Evolutionary conservation across 1,139 yeast genomes (phyloP).

Genomic region (Tardiomyces digboiensis): DNA sequence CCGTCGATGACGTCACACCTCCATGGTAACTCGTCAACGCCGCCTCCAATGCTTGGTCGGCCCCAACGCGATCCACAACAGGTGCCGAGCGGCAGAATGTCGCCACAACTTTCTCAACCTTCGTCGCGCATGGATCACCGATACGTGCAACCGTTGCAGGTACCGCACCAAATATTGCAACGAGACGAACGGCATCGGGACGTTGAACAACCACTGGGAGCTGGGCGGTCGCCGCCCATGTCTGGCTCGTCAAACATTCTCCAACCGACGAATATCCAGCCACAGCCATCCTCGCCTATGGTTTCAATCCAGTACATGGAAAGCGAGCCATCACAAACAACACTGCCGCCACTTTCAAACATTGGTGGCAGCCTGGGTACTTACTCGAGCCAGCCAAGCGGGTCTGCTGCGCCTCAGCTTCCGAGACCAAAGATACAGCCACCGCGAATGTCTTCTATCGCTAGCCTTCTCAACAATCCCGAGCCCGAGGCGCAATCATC

Average conservation of each 20-base stretch:
- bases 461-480: conserved; percentile 13
- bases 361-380: neutral
- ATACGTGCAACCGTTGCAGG: neutral
- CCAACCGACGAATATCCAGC: conserved; percentile 6
- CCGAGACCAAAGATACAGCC: conserved; percentile 13
- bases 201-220: neutral
- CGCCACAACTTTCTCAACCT: neutral
- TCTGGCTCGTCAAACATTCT: neutral
- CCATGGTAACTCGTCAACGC: too few relatives aligned
- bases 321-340: neutral
- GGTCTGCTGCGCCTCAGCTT: neutral
- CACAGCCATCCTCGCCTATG: conserved; percentile 3
- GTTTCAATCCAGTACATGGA: conserved; percentile 3
- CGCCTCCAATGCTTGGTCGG: too few relatives aligned
- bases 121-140: neutral
- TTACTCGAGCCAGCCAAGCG: neutral
- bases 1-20: too few relatives aligned
- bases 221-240: neutral
- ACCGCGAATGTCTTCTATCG: conserved; percentile 10
- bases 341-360: neutral
- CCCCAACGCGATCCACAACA: too few relatives aligned
- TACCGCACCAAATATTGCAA: neutral
- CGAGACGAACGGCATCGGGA: too few relatives aligned
- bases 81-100: neutral
- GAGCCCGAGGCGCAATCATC: conserved; percentile 4